A percentile compares a stretch with the other conserved stretches of the same genome.
Evolutionary conservation across 768 basidiomycete genomes (phyloP).

Genomic region (Pisolithus albus): DNA sequence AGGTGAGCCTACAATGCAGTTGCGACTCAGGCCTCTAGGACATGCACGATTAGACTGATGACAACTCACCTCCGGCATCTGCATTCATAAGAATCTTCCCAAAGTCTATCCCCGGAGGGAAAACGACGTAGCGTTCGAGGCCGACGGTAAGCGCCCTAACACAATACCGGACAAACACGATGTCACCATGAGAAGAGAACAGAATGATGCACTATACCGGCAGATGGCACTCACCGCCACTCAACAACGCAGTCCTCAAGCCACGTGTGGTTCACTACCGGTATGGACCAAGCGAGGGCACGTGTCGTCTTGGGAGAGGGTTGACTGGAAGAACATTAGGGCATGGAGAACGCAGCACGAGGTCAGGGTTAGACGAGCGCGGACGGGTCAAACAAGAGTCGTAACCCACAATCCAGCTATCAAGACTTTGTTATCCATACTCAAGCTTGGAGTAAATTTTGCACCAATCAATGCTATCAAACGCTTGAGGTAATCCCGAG

Average conservation of each 20-base stretch:
- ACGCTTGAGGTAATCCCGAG: slow-evolving; percentile 83
- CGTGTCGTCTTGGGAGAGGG: slow-evolving; percentile 57
- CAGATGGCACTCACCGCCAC: slow-evolving; percentile 43
- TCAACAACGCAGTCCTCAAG: slow-evolving; percentile 82
- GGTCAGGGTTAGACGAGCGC: neutral
- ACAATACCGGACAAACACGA: neutral
- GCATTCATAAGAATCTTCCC: slow-evolving; percentile 30
- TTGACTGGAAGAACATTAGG: slow-evolving; percentile 20
- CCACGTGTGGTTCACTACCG: slow-evolving; percentile 87
- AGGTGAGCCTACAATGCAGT: slow-evolving; percentile 1
- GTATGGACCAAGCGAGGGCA: slow-evolving; percentile 74
- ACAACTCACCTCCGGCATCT: slow-evolving; percentile 9
- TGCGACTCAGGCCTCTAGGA: neutral
- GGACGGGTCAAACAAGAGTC: neutral
- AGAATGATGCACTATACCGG: neutral
- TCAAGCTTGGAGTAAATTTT: slow-evolving; percentile 77
- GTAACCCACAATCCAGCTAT: slow-evolving; percentile 73
- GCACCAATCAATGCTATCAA: slow-evolving; percentile 74
- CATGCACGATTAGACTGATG: neutral
- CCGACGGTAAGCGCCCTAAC: slow-evolving; percentile 48
- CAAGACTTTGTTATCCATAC: slow-evolving; percentile 66
- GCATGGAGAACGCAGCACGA: slow-evolving; percentile 26
- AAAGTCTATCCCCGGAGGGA: slow-evolving; percentile 65
- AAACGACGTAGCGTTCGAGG: slow-evolving; percentile 60
- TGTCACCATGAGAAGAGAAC: neutral